Percentiles rank a stretch among this genome's conserved stretches.
These are phyloP conservation scores for Exserohilum rostratum DNA, from an alignment of 2,329 filamentous ascomycete species.

Conservation along the genomic window DNA sequence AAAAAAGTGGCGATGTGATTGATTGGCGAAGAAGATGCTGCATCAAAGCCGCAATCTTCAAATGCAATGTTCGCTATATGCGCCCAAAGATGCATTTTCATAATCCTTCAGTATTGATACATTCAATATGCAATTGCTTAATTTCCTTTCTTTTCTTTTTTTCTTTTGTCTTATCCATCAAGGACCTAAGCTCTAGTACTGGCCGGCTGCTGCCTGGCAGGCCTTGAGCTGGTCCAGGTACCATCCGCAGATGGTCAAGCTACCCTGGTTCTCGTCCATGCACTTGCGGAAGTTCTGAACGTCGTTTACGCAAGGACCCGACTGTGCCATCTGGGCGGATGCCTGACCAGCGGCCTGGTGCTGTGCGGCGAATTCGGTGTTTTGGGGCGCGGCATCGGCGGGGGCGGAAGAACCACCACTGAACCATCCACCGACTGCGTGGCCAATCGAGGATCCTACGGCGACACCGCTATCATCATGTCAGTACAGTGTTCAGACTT, in stretches of 20 bases:
- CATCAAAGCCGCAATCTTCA: not conserved
- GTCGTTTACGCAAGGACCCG: constrained; percentile 70
- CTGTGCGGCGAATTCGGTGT: constrained; percentile 36
- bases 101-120: not conserved
- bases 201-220: constrained; percentile 55
- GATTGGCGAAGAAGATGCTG: not conserved
- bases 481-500: not conserved
- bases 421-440: constrained; percentile 91
- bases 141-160: not conserved
- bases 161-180: not conserved
- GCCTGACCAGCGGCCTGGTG: constrained; percentile 31
- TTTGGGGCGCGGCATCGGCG: constrained; percentile 53
- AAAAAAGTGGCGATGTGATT: not conserved
- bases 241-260: constrained; percentile 96
- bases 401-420: constrained; percentile 69
- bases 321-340: constrained; percentile 50
- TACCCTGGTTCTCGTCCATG: constrained; percentile 93
- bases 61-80: not conserved
- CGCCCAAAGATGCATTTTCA: not conserved
- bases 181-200: constrained; percentile 49
- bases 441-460: constrained; percentile 91
- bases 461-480: constrained; percentile 78
- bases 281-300: constrained; percentile 89
- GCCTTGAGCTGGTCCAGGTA: constrained; percentile 89
- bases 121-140: not conserved